These are phyloP conservation scores for Blakeslea trispora DNA, from an alignment of 371 early-diverging fungal genomes.

Conservation along the genomic window DNA sequence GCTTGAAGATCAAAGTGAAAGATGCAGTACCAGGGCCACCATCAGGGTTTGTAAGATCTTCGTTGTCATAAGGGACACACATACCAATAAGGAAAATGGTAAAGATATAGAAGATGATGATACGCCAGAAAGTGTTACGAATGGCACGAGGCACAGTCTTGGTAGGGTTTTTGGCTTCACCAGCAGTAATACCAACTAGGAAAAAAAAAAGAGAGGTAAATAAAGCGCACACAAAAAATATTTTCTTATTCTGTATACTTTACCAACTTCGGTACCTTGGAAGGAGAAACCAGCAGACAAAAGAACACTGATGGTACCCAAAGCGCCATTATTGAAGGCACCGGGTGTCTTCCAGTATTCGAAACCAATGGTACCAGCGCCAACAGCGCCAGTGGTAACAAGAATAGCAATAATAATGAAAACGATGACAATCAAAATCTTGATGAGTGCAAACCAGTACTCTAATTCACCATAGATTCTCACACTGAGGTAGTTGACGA, in stretches of 20 bases:
- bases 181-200: slow-evolving; percentile 73
- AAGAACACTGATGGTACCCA: slow-evolving; percentile 71
- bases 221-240: slow-evolving; percentile 3
- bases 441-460: slow-evolving; percentile 76
- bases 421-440: slow-evolving; percentile 67
- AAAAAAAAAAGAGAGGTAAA: background rate
- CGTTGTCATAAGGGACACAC: slow-evolving; percentile 59
- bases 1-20: slow-evolving; percentile 65
- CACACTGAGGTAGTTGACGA: slow-evolving; percentile 62
- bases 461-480: slow-evolving; percentile 73
- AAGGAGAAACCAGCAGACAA: slow-evolving; percentile 80
- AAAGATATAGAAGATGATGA: slow-evolving; percentile 67
- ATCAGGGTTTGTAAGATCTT: slow-evolving; percentile 47
- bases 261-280: slow-evolving; percentile 79
- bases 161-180: slow-evolving; percentile 72
- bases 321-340: slow-evolving; percentile 75
- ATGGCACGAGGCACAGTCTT: slow-evolving; percentile 73
- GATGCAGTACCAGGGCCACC: slow-evolving; percentile 60
- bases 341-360: slow-evolving; percentile 72
- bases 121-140: slow-evolving; percentile 74
- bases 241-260: too few relatives aligned
- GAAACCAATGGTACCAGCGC: slow-evolving; percentile 59
- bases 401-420: slow-evolving; percentile 68
- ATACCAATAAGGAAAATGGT: slow-evolving; percentile 73
- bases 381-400: slow-evolving; percentile 67